Evolutionary conservation across 306 rosid genomes (phyloP).

Genomic region (Geum urbanum): DNA sequence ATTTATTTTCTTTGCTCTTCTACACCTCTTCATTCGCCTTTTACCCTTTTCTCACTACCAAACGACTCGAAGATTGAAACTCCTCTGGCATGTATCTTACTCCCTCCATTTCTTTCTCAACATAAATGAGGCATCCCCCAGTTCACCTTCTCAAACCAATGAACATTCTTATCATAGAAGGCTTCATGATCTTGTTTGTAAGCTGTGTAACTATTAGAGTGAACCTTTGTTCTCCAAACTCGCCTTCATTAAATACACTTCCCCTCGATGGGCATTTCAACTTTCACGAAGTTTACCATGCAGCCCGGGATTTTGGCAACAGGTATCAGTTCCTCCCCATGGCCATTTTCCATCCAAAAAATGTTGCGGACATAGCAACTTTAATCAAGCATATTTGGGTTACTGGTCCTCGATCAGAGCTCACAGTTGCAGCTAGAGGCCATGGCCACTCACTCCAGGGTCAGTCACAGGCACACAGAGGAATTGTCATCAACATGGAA

Average conservation of each 20-base stretch:
- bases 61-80: constrained; percentile 25
- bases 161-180: constrained; percentile 43
- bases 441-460: constrained; percentile 97
- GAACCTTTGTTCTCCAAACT: constrained; percentile 45
- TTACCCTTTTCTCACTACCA: constrained; percentile 28
- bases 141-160: constrained; percentile 34
- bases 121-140: constrained; percentile 39
- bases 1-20: constrained; percentile 33
- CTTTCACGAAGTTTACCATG: constrained; percentile 54
- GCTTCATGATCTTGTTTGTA: constrained; percentile 52
- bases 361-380: constrained; percentile 69
- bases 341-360: constrained; percentile 72
- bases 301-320: constrained; percentile 82
- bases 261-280: constrained; percentile 60
- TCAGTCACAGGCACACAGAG: constrained; percentile 74
- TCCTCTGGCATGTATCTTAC: constrained; percentile 44
- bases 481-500: constrained; percentile 86
- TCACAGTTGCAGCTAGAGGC: constrained; percentile 87
- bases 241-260: constrained; percentile 52
- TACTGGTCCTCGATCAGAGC: constrained; percentile 71
- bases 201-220: constrained; percentile 42
- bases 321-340: constrained; percentile 58
- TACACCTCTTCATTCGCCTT: constrained; percentile 33
- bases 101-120: constrained; percentile 24
- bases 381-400: constrained; percentile 66